phyloP scores from a whole-genome alignment of 345 rosid species.

The Dovyalis caffra region DNA sequence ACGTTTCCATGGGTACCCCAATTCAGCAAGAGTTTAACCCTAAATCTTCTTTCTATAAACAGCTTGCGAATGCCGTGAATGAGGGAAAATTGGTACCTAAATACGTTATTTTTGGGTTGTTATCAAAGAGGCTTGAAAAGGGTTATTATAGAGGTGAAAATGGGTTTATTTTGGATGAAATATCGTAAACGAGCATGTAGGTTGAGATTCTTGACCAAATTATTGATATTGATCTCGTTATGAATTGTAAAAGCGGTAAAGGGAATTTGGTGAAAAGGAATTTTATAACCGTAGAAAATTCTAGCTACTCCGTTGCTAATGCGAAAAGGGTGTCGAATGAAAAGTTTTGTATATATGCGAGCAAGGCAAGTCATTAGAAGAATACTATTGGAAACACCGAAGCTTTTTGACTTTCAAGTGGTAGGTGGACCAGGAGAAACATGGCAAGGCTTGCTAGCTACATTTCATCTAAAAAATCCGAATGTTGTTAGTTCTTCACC shows the following conservation, averaged over 20 bases:
- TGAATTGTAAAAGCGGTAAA: too few species aligned
- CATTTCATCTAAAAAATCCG: conserved; percentile 49
- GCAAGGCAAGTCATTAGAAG: conserved; percentile 79
- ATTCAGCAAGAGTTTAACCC: conserved; percentile 80
- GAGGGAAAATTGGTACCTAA: conserved; percentile 72
- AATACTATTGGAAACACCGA: conserved; percentile 73
- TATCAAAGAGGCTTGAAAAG: conserved; percentile 84
- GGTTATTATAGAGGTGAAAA: too few species aligned
- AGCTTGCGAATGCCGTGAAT: conserved; percentile 70
- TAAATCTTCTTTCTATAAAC: conserved; percentile 62
- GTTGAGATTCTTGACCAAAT: conserved; percentile 82
- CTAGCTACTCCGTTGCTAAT: conserved; percentile 39
- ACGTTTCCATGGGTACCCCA: conserved; percentile 86
- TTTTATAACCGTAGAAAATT: conserved; percentile 19
- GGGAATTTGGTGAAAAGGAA: too few species aligned
- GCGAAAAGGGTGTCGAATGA: conserved; percentile 42
- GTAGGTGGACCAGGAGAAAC: conserved; percentile 65
- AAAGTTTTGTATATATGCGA: conserved; percentile 34
- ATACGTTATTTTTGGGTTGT: conserved; percentile 65
- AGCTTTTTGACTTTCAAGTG: conserved; percentile 70
- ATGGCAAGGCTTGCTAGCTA: conserved; percentile 84
- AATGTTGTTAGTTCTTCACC: conserved; percentile 11
- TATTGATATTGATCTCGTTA: conserved; percentile 77
- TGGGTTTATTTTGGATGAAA: conserved; percentile 86
- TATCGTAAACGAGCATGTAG: conserved; percentile 76